These are phyloP conservation scores for Pezicula carpinea DNA, from an alignment of 2,329 filamentous ascomycete species.

Conservation along the genomic window DNA sequence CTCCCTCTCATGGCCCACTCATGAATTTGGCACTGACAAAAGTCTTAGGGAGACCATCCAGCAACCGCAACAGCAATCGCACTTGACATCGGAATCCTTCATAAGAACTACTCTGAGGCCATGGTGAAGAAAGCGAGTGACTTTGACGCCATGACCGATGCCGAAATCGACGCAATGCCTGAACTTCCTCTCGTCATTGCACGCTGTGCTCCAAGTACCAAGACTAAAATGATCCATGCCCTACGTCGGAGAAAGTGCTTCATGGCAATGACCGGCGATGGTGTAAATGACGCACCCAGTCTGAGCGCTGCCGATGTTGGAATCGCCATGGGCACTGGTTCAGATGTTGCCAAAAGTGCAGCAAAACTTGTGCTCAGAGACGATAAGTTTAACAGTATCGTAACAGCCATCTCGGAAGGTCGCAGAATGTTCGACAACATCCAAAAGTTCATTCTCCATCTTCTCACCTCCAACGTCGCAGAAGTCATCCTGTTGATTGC, in stretches of 20 bases:
- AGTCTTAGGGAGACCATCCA: constrained; percentile 40
- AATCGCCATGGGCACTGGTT: constrained; percentile 59
- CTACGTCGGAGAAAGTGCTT: constrained; percentile 44
- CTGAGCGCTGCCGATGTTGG: constrained; percentile 50
- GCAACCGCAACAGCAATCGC: constrained; percentile 53
- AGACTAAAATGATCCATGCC: constrained; percentile 51
- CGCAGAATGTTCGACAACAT: constrained; percentile 51
- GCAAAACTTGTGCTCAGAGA: constrained; percentile 44
- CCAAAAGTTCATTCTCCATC: constrained; percentile 52
- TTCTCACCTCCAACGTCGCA: constrained; percentile 51
- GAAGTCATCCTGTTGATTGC: constrained; percentile 53
- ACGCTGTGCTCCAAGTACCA: constrained; percentile 47
- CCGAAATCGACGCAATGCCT: constrained; percentile 44
- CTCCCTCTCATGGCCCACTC: background rate
- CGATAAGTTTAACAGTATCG: constrained; percentile 50
- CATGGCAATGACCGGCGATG: constrained; percentile 52
- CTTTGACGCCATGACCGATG: constrained; percentile 37
- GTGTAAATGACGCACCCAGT: constrained; percentile 51
- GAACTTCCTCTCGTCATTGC: constrained; percentile 49
- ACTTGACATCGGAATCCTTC: constrained; percentile 49
- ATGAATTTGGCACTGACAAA: constrained; percentile 2
- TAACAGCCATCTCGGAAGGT: constrained; percentile 48
- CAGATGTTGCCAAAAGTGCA: constrained; percentile 60
- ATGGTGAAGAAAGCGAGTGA: constrained; percentile 52
- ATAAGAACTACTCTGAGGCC: constrained; percentile 38